Evolutionary conservation across 78 protist genomes (phyloP).

Genomic region (Cavenderia fasciculata): DNA sequence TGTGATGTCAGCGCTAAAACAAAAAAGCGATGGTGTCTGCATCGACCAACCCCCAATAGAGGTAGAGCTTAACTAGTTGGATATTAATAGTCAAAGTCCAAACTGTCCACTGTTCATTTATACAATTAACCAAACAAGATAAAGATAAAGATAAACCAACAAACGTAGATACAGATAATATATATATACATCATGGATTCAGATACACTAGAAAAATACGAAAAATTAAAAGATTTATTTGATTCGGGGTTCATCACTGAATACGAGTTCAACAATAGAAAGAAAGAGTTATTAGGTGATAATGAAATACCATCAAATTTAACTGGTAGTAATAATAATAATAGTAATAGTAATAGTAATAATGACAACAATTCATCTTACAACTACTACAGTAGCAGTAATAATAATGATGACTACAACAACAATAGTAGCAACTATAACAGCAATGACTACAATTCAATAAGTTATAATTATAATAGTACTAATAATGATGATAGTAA

Average conservation of each 20-base stretch:
- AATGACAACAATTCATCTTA: neutral
- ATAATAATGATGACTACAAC: neutral
- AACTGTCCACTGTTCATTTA: no score
- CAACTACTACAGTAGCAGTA: neutral
- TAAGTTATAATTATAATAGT: constrained; percentile 9
- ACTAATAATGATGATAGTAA: neutral
- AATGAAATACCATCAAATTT: neutral
- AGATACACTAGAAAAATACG: constrained; percentile 1
- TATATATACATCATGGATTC: neutral
- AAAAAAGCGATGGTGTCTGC: no score
- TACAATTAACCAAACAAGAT: no score
- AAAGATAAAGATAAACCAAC: no score
- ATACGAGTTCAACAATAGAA: constrained; percentile 40
- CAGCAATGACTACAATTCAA: neutral
- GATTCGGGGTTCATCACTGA: constrained; percentile 34
- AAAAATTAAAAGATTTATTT: constrained; percentile 39
- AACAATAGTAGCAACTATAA: neutral
- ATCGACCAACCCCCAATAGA: no score
- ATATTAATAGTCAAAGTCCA: no score
- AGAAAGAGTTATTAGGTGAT: constrained; percentile 15
- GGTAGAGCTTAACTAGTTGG: no score
- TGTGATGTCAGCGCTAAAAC: no score
- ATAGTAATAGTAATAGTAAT: neutral
- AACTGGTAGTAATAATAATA: neutral
- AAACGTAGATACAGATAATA: neutral